Evolutionary conservation across 2,329 filamentous ascomycete genomes (phyloP), one percentile per base, ranked within the genome.

Genomic region (Hypoxylon sp.): DNA sequence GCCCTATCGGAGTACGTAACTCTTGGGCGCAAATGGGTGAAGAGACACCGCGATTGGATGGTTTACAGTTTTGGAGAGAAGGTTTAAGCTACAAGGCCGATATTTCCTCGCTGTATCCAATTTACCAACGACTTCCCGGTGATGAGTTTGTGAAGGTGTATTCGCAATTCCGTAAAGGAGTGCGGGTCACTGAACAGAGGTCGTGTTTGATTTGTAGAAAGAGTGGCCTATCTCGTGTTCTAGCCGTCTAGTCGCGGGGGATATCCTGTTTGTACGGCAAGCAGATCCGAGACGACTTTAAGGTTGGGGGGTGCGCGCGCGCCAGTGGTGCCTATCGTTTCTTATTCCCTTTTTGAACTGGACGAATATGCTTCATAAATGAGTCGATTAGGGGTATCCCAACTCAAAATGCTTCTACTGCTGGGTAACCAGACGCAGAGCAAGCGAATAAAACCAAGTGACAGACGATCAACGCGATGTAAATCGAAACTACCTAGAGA

Each of bases 401-500:
- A 58, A 60, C 60, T 61, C 41, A 38, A 55, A 48, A 23, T 14
- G 59, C 46, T 62, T 49, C 56, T 56, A 52, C 25, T 66, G 53
- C 53, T 51, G 32, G 61, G 51, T 59, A 63, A 63, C 28, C 28
- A 63, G 60, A 58, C 51, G 60, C 34, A 55, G 52, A 30, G 25
- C 34, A 57, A 50, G 51, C 48, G 59, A 56, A 48, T 30, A 43
- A 61, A 65, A 59, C 43, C 60, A 67, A 63, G 51, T 55, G 62
- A 46, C 38, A 38, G 59, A 69, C 57, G 66, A n/a, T 67, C 62
- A 69, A 69, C 66, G 66, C 41, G 61, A 36, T 56, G 57, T 65
- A 59, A 66, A 53, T 64, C 60, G 60, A 62, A 68, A 65, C 36
- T 52, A 57, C 55, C 65, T 71, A 63, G 25, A 71, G 51, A 50